These are phyloP conservation scores for Diplodia mutila DNA, from an alignment of 2,329 filamentous ascomycete species.

Conservation along the genomic window DNA sequence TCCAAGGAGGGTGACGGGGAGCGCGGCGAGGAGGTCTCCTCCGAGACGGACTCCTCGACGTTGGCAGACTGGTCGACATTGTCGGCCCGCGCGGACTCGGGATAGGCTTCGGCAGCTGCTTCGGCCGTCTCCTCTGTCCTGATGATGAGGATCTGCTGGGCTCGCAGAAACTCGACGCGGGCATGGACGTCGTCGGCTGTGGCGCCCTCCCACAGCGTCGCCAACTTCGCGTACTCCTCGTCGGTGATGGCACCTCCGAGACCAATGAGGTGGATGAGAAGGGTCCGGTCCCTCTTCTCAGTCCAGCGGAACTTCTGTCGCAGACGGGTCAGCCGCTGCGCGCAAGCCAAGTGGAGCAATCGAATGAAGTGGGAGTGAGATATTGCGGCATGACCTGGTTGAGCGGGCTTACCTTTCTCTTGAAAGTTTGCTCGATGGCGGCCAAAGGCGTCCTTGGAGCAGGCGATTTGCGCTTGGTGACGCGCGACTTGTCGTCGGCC, in stretches of 20 bases:
- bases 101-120: background rate
- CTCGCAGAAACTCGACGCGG: slow-evolving; percentile 6
- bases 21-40: background rate
- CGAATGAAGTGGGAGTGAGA: background rate
- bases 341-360: background rate
- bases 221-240: background rate
- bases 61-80: background rate
- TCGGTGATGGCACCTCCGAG: background rate
- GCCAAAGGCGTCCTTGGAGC: background rate
- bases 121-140: background rate
- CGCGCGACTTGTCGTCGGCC: background rate
- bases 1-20: background rate
- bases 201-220: slow-evolving; percentile 3
- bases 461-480: background rate
- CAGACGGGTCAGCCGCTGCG: background rate
- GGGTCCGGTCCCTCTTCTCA: background rate
- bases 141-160: slow-evolving; percentile 5
- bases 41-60: background rate
- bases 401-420: background rate
- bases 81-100: background rate
- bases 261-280: slow-evolving; percentile 9
- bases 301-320: slow-evolving; percentile 1
- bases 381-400: background rate
- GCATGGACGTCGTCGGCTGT: slow-evolving; percentile 4
- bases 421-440: background rate